These are phyloP conservation scores for Hordeum marinum DNA, from an alignment of 176 grass and related monocot species.

Conservation along the genomic window DNA sequence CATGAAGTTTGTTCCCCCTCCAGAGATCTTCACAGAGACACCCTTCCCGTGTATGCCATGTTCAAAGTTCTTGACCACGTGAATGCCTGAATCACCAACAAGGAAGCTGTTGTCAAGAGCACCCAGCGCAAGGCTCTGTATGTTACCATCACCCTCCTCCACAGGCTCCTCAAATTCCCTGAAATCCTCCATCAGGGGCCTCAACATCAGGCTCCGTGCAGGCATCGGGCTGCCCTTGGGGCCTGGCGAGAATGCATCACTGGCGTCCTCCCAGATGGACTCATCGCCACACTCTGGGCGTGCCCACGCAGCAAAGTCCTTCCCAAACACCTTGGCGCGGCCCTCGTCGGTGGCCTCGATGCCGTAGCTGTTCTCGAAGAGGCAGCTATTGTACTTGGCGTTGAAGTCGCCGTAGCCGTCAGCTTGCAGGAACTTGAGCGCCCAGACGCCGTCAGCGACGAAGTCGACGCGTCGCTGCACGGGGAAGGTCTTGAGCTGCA, in stretches of 20 bases:
- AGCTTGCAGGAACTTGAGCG: slow-evolving; percentile 66
- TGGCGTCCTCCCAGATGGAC: slow-evolving; percentile 78
- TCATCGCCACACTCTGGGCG: slow-evolving; percentile 70
- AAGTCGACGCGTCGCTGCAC: slow-evolving; percentile 73
- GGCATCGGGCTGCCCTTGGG: slow-evolving; percentile 30
- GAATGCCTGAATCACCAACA: slow-evolving; percentile 54
- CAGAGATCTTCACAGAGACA: slow-evolving; percentile 61
- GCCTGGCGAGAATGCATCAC: slow-evolving; percentile 37
- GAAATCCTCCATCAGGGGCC: slow-evolving; percentile 71
- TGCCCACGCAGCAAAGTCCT: slow-evolving; percentile 90
- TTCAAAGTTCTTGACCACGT: slow-evolving; percentile 73
- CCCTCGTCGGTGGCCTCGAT: slow-evolving; percentile 63
- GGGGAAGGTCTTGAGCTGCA: slow-evolving; percentile 85
- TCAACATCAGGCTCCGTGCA: slow-evolving; percentile 7
- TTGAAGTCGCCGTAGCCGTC: slow-evolving; percentile 63
- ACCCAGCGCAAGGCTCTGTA: slow-evolving; percentile 74
- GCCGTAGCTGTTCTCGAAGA: slow-evolving; percentile 87
- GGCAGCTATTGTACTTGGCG: slow-evolving; percentile 62
- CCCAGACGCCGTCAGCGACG: slow-evolving; percentile 88
- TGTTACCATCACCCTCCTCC: slow-evolving; percentile 48
- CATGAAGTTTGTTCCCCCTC: slow-evolving; percentile 33
- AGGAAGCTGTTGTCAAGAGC: slow-evolving; percentile 78
- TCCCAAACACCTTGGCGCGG: slow-evolving; percentile 84
- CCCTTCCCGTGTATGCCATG: slow-evolving; percentile 91
- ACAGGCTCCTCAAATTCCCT: slow-evolving; percentile 78